Base-by-base conservation (phyloP, 208 protist species). In the Crithidia brevicula region DNA sequence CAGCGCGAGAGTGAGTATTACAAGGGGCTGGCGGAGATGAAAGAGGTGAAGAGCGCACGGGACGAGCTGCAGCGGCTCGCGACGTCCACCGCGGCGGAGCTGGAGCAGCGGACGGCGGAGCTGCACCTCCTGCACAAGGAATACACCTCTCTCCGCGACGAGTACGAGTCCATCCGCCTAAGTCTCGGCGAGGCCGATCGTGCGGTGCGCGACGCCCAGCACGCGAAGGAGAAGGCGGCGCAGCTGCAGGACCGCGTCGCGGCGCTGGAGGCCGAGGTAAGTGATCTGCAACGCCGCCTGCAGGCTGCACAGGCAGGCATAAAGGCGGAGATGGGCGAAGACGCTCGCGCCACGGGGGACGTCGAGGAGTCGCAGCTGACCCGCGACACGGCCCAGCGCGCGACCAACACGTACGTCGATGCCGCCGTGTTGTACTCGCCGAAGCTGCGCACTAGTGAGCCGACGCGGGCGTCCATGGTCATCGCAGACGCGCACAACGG, bases 111-210 rank as follows among this genome's bases (percentile, higher is more conserved):
- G 57, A 83, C 80, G 36, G 69, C 67, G n/a, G 81, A 88, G 52
- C 58, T 90, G 46, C 70, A 68, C 30, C 71, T 87, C 56, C 36
- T 92, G 20, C 79, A 77, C 36, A 88, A 85, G 66, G 83, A 89
- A 54, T 90, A 90, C 67, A 74, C 77, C 0, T 76, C 81, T 13
- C 83, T 88, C 23, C 73, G 80, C 4, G 79, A 92, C 27, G 87
- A 88, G 66, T 82, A 83, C 61, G 72, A 83, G 18, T 46, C 67
- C 1, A 57, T 90, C 20, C 82, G 79, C 34, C 63, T 74, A 15
- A 81, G 70, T 16, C 63, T 63, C 15, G 43, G 22, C 7, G 87
- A 89, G 56, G 78, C 82, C 5, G 82, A 88, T 15, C 74, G 72
- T 25, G 65, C 38, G 34, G 10, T 61, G 30, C 78, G 67, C 15